Base-by-base conservation (phyloP, 1,284 basidiomycete genomes). In the Mycena citricolor region DNA sequence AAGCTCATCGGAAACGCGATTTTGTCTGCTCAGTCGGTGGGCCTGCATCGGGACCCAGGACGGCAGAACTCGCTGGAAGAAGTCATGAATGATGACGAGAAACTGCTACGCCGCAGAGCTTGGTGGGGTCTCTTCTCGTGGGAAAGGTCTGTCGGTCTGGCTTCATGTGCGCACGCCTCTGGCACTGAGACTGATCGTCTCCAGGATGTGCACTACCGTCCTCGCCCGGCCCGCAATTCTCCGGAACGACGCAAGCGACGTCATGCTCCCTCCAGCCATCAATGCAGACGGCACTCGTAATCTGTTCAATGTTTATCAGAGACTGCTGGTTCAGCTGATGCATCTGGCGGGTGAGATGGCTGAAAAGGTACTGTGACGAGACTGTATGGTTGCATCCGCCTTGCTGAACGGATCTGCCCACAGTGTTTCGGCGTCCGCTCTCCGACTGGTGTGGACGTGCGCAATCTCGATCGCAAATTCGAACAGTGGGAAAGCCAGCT, bases 41-140 rank as follows among this genome's bases (percentile, higher is more conserved):
- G 76, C 2, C 63, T 79, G 57, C 74, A 78, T 54, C 66, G 69
- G 16, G 77, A 78, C 55, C 73, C 74, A 2, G 65, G 63, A 12
- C 70, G 73, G 47, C 63, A 65, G 47, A 74, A 75, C 69, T 70
- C 67, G 4, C 63, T 66, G 26, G 49, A 49, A 30, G 50, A 48
- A 36, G 34, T 42, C 19, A 49, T 52, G 47, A 37, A 22, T 19
- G 47, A 49, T 34, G 67, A 74, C 35, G 73, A 77, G 55, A 65
- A 62, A 40, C 53, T 71, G 29, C 54, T 76, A 31, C 64, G 74
- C 32, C 61, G 68, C 32, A 54, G 68, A 21, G 72, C 68, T 1
- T 79, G 75, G 75, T 76, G 73, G 72, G 67, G 63, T 3, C 61
- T 79, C 8, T 64, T 66, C 42, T 62, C 66, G 28, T 66, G 65